phyloP scores from a whole-genome alignment of 768 basidiomycete species.

The Trametes sanguinea region DNA sequence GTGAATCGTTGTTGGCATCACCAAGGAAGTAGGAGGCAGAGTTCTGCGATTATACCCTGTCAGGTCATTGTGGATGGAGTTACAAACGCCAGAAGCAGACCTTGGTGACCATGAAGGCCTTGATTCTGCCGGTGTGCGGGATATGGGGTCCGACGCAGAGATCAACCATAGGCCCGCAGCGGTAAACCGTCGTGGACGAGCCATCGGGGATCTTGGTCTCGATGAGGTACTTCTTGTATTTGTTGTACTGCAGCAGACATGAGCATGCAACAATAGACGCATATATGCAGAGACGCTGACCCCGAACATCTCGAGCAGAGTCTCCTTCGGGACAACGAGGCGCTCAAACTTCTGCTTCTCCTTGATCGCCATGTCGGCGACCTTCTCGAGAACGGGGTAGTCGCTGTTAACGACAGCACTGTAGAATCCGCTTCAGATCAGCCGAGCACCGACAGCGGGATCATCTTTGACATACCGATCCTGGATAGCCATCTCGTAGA shows the following conservation, averaged over 20 bases:
- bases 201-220: conserved; percentile 95
- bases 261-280: conserved; percentile 2
- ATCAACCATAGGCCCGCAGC: conserved; percentile 98
- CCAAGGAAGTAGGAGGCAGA: conserved; percentile 99
- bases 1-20: conserved; percentile 77
- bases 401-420: conserved; percentile 81
- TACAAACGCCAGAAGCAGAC: conserved; percentile 38
- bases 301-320: conserved; percentile 93
- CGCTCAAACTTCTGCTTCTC: conserved; percentile 98
- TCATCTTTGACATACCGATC: conserved; percentile 52
- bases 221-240: conserved; percentile 96
- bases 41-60: conserved; percentile 51
- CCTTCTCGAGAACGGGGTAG: conserved; percentile 86
- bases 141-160: conserved; percentile 97
- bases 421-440: background rate
- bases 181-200: conserved; percentile 95
- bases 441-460: background rate
- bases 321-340: conserved; percentile 89
- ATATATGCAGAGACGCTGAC: conserved; percentile 42
- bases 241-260: conserved; percentile 76
- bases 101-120: conserved; percentile 96
- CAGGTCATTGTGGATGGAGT: background rate
- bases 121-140: conserved; percentile 96
- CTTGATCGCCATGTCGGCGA: conserved; percentile 86
- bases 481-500: conserved; percentile 96